A percentile compares a stretch with the other conserved stretches of the same genome.
Conservation (phyloP, 1,284 basidiomycete genomes). For the Sanghuangporus baumii region DNA sequence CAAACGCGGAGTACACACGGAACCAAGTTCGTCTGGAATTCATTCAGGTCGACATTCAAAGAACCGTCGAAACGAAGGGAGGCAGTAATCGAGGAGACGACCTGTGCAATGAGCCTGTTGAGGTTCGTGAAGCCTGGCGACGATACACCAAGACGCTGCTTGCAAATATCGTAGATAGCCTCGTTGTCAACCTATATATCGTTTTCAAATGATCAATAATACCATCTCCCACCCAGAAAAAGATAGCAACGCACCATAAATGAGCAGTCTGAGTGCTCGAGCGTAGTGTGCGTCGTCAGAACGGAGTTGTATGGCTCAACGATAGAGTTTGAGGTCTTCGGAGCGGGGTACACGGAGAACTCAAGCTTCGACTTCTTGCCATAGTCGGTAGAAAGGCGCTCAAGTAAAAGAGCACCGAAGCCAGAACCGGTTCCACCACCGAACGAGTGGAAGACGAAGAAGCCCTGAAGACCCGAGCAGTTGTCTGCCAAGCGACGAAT, state of each 20-base stretch:
- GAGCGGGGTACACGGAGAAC: slow-evolving; percentile 97
- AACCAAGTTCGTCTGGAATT: slow-evolving; percentile 98
- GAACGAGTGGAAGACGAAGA: slow-evolving; percentile 99
- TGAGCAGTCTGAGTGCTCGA: slow-evolving; percentile 99
- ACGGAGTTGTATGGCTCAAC: slow-evolving; percentile 99
- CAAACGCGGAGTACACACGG: slow-evolving; percentile 43
- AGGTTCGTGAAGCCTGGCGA: slow-evolving; percentile 93
- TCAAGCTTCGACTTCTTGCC: slow-evolving; percentile 99
- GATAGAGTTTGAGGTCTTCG: slow-evolving; percentile 91
- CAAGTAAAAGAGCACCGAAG: slow-evolving; percentile 95
- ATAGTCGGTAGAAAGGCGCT: slow-evolving; percentile 95
- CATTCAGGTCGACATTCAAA: slow-evolving; percentile 95
- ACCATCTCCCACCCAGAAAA: neutral
- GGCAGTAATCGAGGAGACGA: slow-evolving; percentile 96
- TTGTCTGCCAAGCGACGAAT: slow-evolving; percentile 95
- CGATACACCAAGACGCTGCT: slow-evolving; percentile 84
- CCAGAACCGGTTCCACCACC: slow-evolving; percentile 99
- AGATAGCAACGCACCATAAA: slow-evolving; percentile 69
- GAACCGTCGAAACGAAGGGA: slow-evolving; percentile 98
- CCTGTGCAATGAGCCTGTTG: slow-evolving; percentile 95
- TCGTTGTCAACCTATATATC: slow-evolving; percentile 82
- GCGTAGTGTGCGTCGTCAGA: slow-evolving; percentile 96
- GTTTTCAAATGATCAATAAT: neutral
- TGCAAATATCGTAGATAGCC: slow-evolving; percentile 99
- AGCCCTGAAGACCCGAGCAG: slow-evolving; percentile 97